Evolutionary conservation across 345 rosid genomes (phyloP).

Genomic region (Tarenaya hassleriana): DNA sequence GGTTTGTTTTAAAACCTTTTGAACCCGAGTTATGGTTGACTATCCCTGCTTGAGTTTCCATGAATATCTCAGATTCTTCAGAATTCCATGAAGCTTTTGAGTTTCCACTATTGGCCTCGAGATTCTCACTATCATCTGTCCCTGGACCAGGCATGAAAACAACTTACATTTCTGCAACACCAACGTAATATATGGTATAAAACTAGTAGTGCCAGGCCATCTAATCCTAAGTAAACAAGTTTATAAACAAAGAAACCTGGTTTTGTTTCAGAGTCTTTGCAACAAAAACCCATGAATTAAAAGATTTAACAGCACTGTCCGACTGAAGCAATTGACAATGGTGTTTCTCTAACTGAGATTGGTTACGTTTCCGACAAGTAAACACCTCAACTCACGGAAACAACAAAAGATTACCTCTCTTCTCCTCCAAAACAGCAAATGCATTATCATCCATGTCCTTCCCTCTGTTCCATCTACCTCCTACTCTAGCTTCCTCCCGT

Average conservation of each 20-base stretch:
- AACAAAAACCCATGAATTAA: too few species aligned
- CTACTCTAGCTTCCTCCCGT: conserved; percentile 35
- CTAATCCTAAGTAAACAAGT: not conserved
- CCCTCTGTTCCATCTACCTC: conserved; percentile 29
- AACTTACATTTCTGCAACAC: conserved; percentile 3
- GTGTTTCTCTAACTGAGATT: too few species aligned
- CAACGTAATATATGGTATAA: too few species aligned
- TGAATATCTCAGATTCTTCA: conserved; percentile 25
- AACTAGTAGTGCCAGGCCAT: too few species aligned
- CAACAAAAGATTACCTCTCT: conserved; percentile 39
- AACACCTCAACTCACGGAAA: not conserved
- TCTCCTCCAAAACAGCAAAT: conserved; percentile 33
- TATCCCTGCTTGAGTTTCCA: conserved; percentile 32
- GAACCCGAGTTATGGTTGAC: conserved; percentile 32
- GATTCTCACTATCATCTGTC: conserved; percentile 44
- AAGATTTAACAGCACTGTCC: too few species aligned
- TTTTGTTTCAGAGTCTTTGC: not conserved
- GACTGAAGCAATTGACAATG: too few species aligned
- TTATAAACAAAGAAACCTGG: not conserved
- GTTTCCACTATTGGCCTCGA: conserved; percentile 31
- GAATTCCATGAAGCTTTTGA: conserved; percentile 28
- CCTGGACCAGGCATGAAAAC: conserved; percentile 20
- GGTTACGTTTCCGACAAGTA: conserved; percentile 26
- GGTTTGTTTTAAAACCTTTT: conserved; percentile 37
- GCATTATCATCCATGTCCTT: too few species aligned